Evolutionary conservation across 1,139 yeast genomes (phyloP).

Genomic region (Wickerhamomyces sp.): DNA sequence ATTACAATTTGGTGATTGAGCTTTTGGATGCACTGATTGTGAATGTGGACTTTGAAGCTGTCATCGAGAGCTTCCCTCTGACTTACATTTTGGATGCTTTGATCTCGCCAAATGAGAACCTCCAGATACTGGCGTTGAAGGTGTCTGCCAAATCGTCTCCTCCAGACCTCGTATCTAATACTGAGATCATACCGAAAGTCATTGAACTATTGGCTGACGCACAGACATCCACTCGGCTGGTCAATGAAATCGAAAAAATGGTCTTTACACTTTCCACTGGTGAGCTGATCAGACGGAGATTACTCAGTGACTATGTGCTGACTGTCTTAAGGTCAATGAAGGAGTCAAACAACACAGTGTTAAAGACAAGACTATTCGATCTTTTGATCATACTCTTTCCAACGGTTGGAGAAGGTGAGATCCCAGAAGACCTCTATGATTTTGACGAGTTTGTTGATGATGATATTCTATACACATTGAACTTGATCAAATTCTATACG

Average conservation of each 20-base stretch:
- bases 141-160: slow-evolving; percentile 30
- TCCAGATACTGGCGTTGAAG: slow-evolving; percentile 27
- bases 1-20: slow-evolving; percentile 24
- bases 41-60: slow-evolving; percentile 26
- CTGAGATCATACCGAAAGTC: slow-evolving; percentile 24
- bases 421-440: slow-evolving; percentile 23
- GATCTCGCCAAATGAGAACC: slow-evolving; percentile 21
- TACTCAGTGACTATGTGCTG: slow-evolving; percentile 23
- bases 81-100: slow-evolving; percentile 28
- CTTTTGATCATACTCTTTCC: slow-evolving; percentile 24
- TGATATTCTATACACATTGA: slow-evolving; percentile 28
- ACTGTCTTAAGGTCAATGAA: slow-evolving; percentile 18
- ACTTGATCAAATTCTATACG: slow-evolving; percentile 26
- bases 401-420: slow-evolving; percentile 21
- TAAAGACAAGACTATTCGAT: slow-evolving; percentile 26
- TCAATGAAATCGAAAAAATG: slow-evolving; percentile 28
- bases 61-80: slow-evolving; percentile 24
- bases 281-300: slow-evolving; percentile 26
- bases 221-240: slow-evolving; percentile 21
- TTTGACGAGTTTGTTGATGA: slow-evolving; percentile 9
- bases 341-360: slow-evolving; percentile 14
- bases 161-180: slow-evolving; percentile 28
- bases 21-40: slow-evolving; percentile 24
- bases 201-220: slow-evolving; percentile 21
- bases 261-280: slow-evolving; percentile 22